Conservation (phyloP, 2,329 filamentous ascomycete genomes). For the Aureobasidium sp. region DNA sequence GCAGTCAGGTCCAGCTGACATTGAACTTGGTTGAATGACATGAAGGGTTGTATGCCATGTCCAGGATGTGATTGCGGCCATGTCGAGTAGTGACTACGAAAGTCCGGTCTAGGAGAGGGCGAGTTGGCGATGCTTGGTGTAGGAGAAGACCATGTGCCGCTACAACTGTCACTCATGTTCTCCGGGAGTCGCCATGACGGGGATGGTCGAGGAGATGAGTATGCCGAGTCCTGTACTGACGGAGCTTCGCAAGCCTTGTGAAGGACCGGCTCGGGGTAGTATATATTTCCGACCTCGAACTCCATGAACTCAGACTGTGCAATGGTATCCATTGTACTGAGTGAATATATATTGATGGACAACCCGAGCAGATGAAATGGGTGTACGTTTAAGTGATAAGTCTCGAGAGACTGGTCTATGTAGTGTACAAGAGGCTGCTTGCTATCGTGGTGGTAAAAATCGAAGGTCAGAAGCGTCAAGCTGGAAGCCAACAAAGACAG, state of each 20-base stretch:
- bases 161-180: conserved; percentile 11
- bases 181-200: not conserved
- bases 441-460: conserved; percentile 2
- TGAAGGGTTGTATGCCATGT: not conserved
- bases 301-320: not conserved
- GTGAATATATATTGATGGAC: too few species aligned
- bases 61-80: not conserved
- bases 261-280: not conserved
- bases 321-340: not conserved
- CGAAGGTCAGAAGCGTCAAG: not conserved
- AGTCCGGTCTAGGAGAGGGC: conserved; percentile 6
- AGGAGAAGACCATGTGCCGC: conserved; percentile 19
- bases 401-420: not conserved
- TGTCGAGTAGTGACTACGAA: not conserved
- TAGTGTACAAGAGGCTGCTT: too few species aligned
- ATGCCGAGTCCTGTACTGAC: conserved; percentile 2
- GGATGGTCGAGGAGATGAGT: conserved; percentile 6
- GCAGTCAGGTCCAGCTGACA: not conserved
- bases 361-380: not conserved
- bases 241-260: not conserved
- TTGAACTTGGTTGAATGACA: not conserved
- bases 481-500: not conserved
- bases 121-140: conserved; percentile 5
- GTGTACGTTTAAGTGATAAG: not conserved
- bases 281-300: not conserved